phyloP scores from a whole-genome alignment of 2,329 filamentous ascomycete genomes.

The Scedosporium aurantiacum region DNA sequence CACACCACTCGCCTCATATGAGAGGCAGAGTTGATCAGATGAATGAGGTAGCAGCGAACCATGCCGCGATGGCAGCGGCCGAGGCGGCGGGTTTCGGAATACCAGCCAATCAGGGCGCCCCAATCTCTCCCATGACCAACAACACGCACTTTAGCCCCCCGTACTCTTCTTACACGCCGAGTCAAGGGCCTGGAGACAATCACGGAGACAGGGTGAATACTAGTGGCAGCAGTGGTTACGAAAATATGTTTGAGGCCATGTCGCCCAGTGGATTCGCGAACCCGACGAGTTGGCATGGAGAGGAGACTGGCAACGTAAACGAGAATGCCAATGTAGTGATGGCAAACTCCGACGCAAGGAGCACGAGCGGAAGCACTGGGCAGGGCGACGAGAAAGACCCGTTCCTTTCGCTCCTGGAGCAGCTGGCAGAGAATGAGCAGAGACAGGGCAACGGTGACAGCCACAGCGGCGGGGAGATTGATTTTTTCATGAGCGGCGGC shows the following conservation, averaged over 20 bases:
- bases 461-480: constrained; percentile 42
- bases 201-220: constrained; percentile 15
- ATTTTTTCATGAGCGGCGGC: constrained; percentile 53
- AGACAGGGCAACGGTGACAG: constrained; percentile 46
- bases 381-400: constrained; percentile 63
- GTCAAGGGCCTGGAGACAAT: constrained; percentile 17
- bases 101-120: constrained; percentile 7
- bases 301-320: constrained; percentile 19
- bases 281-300: constrained; percentile 38
- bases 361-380: constrained; percentile 32
- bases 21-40: constrained; percentile 22
- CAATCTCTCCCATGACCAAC: constrained; percentile 12
- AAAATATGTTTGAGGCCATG: constrained; percentile 49
- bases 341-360: background rate
- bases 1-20: constrained; percentile 18
- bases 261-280: constrained; percentile 43
- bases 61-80: constrained; percentile 22
- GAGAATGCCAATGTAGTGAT: background rate
- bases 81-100: constrained; percentile 25
- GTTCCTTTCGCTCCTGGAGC: constrained; percentile 67
- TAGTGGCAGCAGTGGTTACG: constrained; percentile 28
- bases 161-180: constrained; percentile 26
- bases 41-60: constrained; percentile 22
- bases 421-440: constrained; percentile 72
- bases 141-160: constrained; percentile 28